A percentile compares a stretch with the other conserved stretches of the same genome.
Conservation (phyloP, 2,329 filamentous ascomycete genomes). For the Colletotrichum gloeosporioides region DNA sequence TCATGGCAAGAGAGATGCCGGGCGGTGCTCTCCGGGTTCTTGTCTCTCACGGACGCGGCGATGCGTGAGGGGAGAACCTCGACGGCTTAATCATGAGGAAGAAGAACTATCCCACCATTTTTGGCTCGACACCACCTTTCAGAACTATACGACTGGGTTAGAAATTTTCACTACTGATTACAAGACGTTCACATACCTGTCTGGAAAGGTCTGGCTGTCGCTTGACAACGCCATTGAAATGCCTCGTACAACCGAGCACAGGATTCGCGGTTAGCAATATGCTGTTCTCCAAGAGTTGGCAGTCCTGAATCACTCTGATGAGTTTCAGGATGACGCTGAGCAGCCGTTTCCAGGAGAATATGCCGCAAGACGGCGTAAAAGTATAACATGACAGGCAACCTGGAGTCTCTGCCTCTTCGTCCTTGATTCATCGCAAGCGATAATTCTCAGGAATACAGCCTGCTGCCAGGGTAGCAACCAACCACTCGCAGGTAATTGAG, state of each 20-base stretch:
- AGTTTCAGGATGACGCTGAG: background rate
- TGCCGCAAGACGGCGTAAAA: background rate
- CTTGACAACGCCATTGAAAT: background rate
- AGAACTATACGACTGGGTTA: background rate
- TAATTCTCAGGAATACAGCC: background rate
- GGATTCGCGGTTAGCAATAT: background rate
- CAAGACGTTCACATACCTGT: background rate
- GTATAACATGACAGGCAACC: background rate
- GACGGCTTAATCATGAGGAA: background rate
- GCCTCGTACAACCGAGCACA: background rate
- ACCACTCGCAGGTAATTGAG: background rate
- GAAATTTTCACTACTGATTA: background rate
- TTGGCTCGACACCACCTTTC: background rate
- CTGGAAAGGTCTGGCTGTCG: background rate
- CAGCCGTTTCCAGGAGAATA: background rate
- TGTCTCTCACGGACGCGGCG: background rate
- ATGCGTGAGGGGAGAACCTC: background rate
- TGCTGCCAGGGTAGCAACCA: background rate
- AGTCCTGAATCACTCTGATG: background rate
- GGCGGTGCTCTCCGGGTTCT: background rate
- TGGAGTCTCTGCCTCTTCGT: background rate
- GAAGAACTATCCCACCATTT: background rate
- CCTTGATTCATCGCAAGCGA: background rate
- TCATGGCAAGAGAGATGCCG: background rate
- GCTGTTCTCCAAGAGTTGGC: background rate